These are phyloP conservation scores for Saturnispora saitoi DNA, from an alignment of 805 yeast species.

Conservation along the genomic window DNA sequence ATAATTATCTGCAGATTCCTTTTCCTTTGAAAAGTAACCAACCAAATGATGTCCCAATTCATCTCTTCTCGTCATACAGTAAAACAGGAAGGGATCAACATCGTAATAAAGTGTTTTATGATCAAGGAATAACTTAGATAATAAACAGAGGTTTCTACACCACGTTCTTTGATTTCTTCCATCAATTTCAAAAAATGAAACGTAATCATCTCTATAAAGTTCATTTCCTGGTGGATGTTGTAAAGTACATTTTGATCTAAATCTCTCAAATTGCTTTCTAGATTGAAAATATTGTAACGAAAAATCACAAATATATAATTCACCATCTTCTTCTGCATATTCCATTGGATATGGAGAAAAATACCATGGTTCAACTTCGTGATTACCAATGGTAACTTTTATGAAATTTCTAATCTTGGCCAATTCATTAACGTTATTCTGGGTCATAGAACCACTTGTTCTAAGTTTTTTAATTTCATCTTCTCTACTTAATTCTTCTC, in stretches of 20 bases:
- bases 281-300: constrained; percentile 85
- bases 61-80: constrained; percentile 88
- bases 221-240: constrained; percentile 98
- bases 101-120: constrained; percentile 96
- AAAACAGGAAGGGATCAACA: constrained; percentile 94
- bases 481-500: constrained; percentile 72
- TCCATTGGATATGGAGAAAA: constrained; percentile 96
- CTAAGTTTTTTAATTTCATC: constrained; percentile 88
- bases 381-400: constrained; percentile 76
- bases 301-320: constrained; percentile 82
- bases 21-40: constrained; percentile 95
- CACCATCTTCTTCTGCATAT: constrained; percentile 79
- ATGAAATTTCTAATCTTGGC: constrained; percentile 82
- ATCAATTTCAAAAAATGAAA: constrained; percentile 94
- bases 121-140: constrained; percentile 86
- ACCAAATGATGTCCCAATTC: constrained; percentile 91
- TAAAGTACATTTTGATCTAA: constrained; percentile 77
- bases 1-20: constrained; percentile 90
- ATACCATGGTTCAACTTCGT: constrained; percentile 97
- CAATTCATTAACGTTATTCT: constrained; percentile 69
- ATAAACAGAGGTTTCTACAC: constrained; percentile 90
- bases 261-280: constrained; percentile 83
- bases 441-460: constrained; percentile 97
- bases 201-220: constrained; percentile 84
- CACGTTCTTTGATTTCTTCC: constrained; percentile 94